Conservation (phyloP, 257 asterid species). For the Nicotiana knightiana region DNA sequence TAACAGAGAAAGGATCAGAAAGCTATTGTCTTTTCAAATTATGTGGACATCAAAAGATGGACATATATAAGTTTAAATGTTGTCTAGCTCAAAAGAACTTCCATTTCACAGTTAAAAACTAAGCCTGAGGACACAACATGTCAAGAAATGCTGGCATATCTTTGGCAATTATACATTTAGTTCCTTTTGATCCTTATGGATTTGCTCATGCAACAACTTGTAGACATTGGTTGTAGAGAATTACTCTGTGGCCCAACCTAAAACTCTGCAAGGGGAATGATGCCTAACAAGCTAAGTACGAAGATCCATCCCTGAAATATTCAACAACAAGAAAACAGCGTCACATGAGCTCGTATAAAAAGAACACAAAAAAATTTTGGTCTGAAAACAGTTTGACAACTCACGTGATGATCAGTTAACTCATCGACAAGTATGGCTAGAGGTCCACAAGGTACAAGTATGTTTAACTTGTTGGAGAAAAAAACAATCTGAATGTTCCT, state of each 20-base stretch:
- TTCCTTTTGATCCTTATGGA: not conserved
- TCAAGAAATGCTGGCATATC: not conserved
- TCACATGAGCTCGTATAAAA: not conserved
- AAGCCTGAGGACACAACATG: not conserved
- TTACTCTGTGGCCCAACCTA: constrained; percentile 90
- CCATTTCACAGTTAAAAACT: not conserved
- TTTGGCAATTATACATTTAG: not conserved
- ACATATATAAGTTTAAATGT: not conserved
- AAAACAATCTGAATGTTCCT: constrained; percentile 41
- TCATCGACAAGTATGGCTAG: constrained; percentile 46
- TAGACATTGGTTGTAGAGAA: constrained; percentile 19
- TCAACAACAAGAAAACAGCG: not conserved
- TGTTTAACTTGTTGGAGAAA: constrained; percentile 52
- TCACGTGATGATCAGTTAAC: constrained; percentile 46
- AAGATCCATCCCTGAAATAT: constrained; percentile 61
- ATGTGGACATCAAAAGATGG: not conserved
- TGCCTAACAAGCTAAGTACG: constrained; percentile 56
- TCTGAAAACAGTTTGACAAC: constrained; percentile 14
- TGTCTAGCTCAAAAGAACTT: not conserved
- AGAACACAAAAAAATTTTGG: not conserved
- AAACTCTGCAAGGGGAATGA: constrained; percentile 69
- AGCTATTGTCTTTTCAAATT: not conserved
- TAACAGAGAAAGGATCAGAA: not conserved
- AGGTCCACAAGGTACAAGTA: constrained; percentile 56
- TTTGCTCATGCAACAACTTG: not conserved